Evolutionary conservation across 1,284 basidiomycete genomes (phyloP).

Genomic region (Moesziomyces antarcticus): DNA sequence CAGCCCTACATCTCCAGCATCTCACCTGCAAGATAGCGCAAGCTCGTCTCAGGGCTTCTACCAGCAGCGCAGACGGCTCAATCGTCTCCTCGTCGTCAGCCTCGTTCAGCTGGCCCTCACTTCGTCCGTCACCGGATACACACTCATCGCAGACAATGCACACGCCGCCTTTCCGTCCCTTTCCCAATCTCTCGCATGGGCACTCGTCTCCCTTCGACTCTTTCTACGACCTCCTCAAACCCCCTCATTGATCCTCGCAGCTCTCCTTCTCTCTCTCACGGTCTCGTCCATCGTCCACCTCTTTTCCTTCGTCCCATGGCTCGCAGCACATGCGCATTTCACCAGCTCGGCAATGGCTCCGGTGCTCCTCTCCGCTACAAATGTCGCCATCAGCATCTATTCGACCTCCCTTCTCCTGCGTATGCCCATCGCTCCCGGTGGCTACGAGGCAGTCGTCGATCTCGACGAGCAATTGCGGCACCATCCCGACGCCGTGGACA

Average conservation of each 20-base stretch:
- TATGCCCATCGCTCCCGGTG: conserved; percentile 52
- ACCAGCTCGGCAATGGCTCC: not conserved
- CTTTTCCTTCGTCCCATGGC: conserved; percentile 14
- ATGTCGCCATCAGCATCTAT: conserved; percentile 19
- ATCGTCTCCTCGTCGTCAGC: conserved; percentile 14
- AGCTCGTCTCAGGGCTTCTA: conserved; percentile 10
- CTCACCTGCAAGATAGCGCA: too few relatives aligned
- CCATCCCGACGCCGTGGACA: conserved; percentile 9
- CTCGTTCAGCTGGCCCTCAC: conserved; percentile 4
- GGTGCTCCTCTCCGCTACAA: conserved; percentile 8
- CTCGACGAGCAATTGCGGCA: conserved; percentile 31
- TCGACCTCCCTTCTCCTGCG: conserved; percentile 25
- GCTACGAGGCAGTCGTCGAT: conserved; percentile 45
- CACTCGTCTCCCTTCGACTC: conserved; percentile 21
- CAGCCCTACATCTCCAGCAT: not conserved
- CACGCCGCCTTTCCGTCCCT: not conserved
- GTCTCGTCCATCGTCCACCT: conserved; percentile 13
- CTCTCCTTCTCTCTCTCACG: conserved; percentile 17
- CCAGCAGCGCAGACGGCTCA: conserved; percentile 21
- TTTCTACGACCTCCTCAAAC: conserved; percentile 28
- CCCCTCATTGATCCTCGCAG: conserved; percentile 16
- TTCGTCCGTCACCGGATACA: conserved; percentile 9
- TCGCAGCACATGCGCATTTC: not conserved
- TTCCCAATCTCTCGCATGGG: conserved; percentile 14
- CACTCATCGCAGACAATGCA: not conserved